These are phyloP conservation scores for Microascus cirrosus DNA, from an alignment of 2,329 filamentous ascomycete species.

Conservation along the genomic window DNA sequence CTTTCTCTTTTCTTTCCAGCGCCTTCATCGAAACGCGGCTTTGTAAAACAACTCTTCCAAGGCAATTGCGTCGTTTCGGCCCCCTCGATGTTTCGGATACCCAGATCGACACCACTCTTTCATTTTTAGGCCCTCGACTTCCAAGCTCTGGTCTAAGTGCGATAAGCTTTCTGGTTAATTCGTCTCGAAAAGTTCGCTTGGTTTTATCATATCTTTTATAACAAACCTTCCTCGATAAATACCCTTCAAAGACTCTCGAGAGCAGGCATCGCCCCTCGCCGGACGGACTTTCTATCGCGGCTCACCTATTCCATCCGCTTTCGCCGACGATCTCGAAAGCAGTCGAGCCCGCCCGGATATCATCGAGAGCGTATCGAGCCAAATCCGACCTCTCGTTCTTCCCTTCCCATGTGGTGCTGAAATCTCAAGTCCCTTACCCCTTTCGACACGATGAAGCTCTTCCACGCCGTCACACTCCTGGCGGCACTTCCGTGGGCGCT, in stretches of 20 bases:
- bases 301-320: too few species aligned
- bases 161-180: not conserved
- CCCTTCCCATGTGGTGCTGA: not conserved
- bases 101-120: not conserved
- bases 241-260: too few species aligned
- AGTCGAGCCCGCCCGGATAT: too few species aligned
- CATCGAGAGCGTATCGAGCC: not conserved
- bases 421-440: not conserved
- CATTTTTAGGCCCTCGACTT: not conserved
- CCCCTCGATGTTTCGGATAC: conserved; percentile 2
- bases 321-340: too few species aligned
- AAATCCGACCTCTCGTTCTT: not conserved
- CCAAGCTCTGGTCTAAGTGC: too few species aligned
- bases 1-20: not conserved
- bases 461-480: conserved; percentile 5
- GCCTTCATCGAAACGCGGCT: not conserved
- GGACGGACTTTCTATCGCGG: too few species aligned
- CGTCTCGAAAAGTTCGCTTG: not conserved
- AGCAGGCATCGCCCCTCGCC: too few species aligned
- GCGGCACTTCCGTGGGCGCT: conserved; percentile 2
- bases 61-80: not conserved
- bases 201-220: too few species aligned
- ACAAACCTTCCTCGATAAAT: too few species aligned
- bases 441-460: conserved; percentile 7
- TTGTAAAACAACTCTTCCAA: not conserved